Evolutionary conservation across 441 rosid genomes (phyloP).

Genomic region (Gossypium schwendimanii): DNA sequence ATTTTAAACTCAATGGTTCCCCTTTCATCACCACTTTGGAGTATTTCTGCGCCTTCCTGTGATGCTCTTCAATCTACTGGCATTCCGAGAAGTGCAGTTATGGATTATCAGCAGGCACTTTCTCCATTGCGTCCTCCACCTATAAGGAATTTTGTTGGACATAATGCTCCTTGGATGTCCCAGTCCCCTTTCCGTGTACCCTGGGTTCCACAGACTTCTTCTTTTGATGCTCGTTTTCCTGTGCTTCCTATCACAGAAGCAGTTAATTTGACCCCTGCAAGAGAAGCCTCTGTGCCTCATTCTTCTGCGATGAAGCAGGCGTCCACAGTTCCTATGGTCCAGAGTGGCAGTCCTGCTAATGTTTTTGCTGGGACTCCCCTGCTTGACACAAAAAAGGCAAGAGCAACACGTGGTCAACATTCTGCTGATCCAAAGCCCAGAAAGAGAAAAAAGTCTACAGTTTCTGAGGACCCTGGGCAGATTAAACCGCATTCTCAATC

Average conservation of each 20-base stretch:
- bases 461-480: constrained; percentile 42
- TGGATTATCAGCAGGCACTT: constrained; percentile 55
- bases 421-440: constrained; percentile 65
- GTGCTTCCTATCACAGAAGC: constrained; percentile 53
- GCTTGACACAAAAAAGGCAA: constrained; percentile 40
- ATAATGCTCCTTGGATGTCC: constrained; percentile 64
- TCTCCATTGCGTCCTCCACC: constrained; percentile 68
- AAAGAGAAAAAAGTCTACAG: constrained; percentile 64
- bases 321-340: constrained; percentile 30
- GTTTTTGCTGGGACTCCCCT: constrained; percentile 37
- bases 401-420: constrained; percentile 39
- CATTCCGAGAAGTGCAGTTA: constrained; percentile 50
- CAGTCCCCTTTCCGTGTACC: constrained; percentile 62
- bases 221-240: constrained; percentile 58
- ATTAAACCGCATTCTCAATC: constrained; percentile 38
- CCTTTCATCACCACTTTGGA: constrained; percentile 89
- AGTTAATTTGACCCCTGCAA: constrained; percentile 47
- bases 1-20: constrained; percentile 53
- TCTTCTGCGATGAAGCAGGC: constrained; percentile 46
- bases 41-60: constrained; percentile 49
- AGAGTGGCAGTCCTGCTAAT: constrained; percentile 36
- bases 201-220: constrained; percentile 70
- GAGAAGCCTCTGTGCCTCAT: constrained; percentile 46
- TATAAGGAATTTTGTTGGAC: constrained; percentile 53
- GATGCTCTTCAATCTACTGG: constrained; percentile 55